Evolutionary conservation across 2,329 filamentous ascomycete species (phyloP).

Genomic region (Emydomyces testavorans): DNA sequence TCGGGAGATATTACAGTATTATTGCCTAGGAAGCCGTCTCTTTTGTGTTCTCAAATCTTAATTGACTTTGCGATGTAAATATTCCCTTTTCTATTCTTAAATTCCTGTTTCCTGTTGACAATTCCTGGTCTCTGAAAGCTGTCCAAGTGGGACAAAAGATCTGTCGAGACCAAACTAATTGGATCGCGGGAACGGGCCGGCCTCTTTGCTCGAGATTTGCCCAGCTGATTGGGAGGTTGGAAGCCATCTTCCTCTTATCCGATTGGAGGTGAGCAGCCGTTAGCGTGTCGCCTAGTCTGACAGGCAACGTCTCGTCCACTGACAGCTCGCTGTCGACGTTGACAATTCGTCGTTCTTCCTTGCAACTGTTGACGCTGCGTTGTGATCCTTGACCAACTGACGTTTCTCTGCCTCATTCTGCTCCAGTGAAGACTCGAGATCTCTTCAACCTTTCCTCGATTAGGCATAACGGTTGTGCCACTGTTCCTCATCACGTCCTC

Average conservation of each 20-base stretch:
- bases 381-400: conserved; percentile 5
- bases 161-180: conserved; percentile 5
- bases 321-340: background rate
- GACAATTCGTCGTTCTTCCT: background rate
- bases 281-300: background rate
- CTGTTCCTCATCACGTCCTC: background rate
- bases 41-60: too few relatives aligned
- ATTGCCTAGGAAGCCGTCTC: too few relatives aligned
- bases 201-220: background rate
- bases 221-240: background rate
- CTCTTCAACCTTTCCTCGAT: background rate
- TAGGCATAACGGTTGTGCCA: background rate
- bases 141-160: background rate
- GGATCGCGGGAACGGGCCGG: conserved; percentile 11
- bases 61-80: background rate
- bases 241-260: conserved; percentile 7
- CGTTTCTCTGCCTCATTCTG: background rate
- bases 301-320: conserved; percentile 9
- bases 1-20: background rate
- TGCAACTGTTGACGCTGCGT: conserved; percentile 1
- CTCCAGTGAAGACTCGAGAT: conserved; percentile 6
- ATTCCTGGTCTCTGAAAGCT: background rate
- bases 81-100: background rate
- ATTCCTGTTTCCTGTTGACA: background rate
- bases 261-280: conserved; percentile 13